A percentile compares a stretch with the other conserved stretches of the same genome.
Evolutionary conservation across 208 protist genomes (phyloP).

Genomic region (Acanthamoeba lenticulata): DNA sequence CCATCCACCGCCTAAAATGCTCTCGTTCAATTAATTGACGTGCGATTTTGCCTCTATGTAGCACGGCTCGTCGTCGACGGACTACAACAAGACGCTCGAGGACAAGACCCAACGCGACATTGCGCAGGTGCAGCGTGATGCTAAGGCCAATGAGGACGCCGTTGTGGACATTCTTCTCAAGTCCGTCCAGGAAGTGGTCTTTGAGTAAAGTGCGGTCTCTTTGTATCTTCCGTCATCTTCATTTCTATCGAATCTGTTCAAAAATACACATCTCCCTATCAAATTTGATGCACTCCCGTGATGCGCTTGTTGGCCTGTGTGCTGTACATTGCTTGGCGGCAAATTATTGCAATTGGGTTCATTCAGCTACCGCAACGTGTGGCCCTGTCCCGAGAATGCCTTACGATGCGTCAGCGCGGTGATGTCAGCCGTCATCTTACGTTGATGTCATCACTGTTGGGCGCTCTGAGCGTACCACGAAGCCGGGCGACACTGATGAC

Average conservation of each 20-base stretch:
- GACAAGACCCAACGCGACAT: background rate
- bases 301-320: background rate
- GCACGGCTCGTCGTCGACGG: slow-evolving; percentile 11
- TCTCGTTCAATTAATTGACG: background rate
- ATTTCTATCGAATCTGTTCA: slow-evolving; percentile 17
- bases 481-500: background rate
- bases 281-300: too few relatives aligned
- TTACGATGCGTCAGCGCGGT: too few relatives aligned
- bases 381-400: background rate
- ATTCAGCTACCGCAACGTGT: background rate
- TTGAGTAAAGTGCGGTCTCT: background rate
- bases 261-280: too few relatives aligned
- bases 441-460: too few relatives aligned
- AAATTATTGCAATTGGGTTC: too few relatives aligned
- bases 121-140: slow-evolving; percentile 1
- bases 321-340: background rate
- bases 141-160: background rate
- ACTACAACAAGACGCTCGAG: slow-evolving; percentile 45
- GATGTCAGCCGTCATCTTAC: too few relatives aligned
- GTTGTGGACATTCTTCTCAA: slow-evolving; percentile 15
- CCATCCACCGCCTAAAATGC: background rate
- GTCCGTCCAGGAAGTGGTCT: slow-evolving; percentile 7
- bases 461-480: background rate
- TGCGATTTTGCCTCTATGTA: background rate
- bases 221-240: background rate